A percentile compares a stretch with the other conserved stretches of the same genome.
Evolutionary conservation across 2,329 filamentous ascomycete species (phyloP).

Genomic region (Lecanicillium sp.): DNA sequence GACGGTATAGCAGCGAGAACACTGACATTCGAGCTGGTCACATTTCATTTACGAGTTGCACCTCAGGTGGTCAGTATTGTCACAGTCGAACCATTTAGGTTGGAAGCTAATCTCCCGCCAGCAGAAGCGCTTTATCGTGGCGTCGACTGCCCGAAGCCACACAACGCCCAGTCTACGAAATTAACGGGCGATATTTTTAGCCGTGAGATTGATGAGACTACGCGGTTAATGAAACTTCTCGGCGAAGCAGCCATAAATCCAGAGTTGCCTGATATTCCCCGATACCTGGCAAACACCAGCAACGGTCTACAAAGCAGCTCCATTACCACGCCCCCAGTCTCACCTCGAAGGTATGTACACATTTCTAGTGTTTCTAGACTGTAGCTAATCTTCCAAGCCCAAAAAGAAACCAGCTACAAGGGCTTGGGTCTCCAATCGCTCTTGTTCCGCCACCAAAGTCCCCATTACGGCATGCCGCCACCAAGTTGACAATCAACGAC

Average conservation of each 20-base stretch:
- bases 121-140: neutral
- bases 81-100: neutral
- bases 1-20: too few species aligned
- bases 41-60: neutral
- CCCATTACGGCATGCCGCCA: conserved; percentile 3
- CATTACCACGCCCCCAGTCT: neutral
- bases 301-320: too few species aligned
- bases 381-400: neutral
- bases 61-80: too few species aligned
- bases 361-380: neutral
- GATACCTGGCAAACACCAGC: neutral
- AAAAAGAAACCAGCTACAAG: too few species aligned
- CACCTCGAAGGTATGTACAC: neutral
- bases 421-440: neutral
- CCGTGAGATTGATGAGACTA: neutral
- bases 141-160: neutral
- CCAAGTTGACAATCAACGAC: conserved; percentile 6
- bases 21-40: too few species aligned
- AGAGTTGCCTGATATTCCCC: neutral
- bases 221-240: conserved; percentile 2
- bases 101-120: neutral
- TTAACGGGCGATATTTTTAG: neutral
- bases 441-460: conserved; percentile 10
- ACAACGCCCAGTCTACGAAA: neutral
- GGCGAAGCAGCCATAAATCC: neutral